These are phyloP conservation scores for Blastocystis sp. DNA, from an alignment of 352 stramenopile genomes.

Conservation along the genomic window DNA sequence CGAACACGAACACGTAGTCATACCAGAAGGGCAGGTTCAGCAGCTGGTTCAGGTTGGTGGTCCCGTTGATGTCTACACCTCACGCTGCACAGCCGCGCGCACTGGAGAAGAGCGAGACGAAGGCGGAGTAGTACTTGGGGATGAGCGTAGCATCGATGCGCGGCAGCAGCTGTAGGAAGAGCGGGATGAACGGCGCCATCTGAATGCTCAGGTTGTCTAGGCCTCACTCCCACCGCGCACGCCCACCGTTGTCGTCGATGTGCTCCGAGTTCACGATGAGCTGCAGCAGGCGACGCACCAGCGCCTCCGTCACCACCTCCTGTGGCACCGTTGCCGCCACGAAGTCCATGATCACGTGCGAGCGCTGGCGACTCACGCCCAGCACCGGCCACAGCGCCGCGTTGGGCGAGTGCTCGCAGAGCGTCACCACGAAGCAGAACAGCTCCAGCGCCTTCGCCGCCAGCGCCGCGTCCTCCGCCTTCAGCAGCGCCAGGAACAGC, in stretches of 20 bases:
- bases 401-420: constrained; percentile 24
- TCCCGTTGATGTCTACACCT: constrained; percentile 47
- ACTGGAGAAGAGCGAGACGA: constrained; percentile 55
- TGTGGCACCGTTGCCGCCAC: neutral
- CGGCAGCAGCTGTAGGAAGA: constrained; percentile 60
- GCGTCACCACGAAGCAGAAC: neutral
- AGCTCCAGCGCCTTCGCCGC: neutral
- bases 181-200: neutral
- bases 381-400: constrained; percentile 13
- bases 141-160: neutral
- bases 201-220: constrained; percentile 45
- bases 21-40: constrained; percentile 29
- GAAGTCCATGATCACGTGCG: constrained; percentile 39
- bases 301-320: constrained; percentile 4
- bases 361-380: constrained; percentile 1
- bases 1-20: constrained; percentile 28
- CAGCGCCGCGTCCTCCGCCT: neutral
- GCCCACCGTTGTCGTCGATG: constrained; percentile 59
- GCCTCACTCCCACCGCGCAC: neutral
- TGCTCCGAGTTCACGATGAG: constrained; percentile 27
- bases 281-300: constrained; percentile 7
- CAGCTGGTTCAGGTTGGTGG: constrained; percentile 39
- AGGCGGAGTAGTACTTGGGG: constrained; percentile 32
- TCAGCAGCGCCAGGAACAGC: constrained; percentile 54
- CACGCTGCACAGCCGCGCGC: neutral